phyloP scores from a whole-genome alignment of 495 filamentous ascomycete species.

The Penicillium turbatum region DNA sequence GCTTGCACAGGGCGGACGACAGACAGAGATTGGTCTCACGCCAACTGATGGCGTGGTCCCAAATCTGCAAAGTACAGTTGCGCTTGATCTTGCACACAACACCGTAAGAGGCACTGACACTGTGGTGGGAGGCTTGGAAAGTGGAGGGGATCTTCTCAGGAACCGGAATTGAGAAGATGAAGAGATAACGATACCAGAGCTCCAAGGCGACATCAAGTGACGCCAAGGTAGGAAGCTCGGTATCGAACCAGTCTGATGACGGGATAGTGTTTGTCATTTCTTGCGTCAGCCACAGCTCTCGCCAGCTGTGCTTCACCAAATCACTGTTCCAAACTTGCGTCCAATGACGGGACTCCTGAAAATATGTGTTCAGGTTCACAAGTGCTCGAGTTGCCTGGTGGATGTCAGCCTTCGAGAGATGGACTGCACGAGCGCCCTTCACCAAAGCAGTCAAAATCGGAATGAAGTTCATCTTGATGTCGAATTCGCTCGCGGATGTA shows the following conservation, averaged over 20 bases:
- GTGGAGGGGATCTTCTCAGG: conserved; percentile 60
- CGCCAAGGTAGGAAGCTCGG: conserved; percentile 54
- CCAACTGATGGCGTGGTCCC: conserved; percentile 67
- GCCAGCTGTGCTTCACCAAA: conserved; percentile 57
- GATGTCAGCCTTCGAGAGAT: conserved; percentile 49
- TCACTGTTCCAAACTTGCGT: conserved; percentile 60
- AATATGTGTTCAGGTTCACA: conserved; percentile 59
- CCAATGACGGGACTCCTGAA: conserved; percentile 58
- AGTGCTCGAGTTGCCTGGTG: conserved; percentile 54
- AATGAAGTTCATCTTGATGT: conserved; percentile 59
- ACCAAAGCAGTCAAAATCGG: conserved; percentile 58
- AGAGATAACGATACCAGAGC: conserved; percentile 62
- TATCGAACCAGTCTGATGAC: conserved; percentile 51
- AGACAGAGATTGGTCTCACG: conserved; percentile 59
- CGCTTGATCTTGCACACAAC: conserved; percentile 63
- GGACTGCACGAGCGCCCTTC: conserved; percentile 50
- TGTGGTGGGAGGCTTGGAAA: conserved; percentile 65
- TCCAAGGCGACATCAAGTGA: conserved; percentile 55
- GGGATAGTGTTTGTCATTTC: conserved; percentile 52
- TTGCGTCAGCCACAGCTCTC: conserved; percentile 56
- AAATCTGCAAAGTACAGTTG: conserved; percentile 58
- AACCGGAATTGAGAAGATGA: conserved; percentile 64
- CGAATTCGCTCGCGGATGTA: conserved; percentile 48
- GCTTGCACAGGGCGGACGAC: conserved; percentile 55
- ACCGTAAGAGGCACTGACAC: conserved; percentile 59